A percentile compares a stretch with the other conserved stretches of the same genome.
Evolutionary conservation across 2,329 filamentous ascomycete genomes (phyloP).

Genomic region (Sphaceloma murrayae): DNA sequence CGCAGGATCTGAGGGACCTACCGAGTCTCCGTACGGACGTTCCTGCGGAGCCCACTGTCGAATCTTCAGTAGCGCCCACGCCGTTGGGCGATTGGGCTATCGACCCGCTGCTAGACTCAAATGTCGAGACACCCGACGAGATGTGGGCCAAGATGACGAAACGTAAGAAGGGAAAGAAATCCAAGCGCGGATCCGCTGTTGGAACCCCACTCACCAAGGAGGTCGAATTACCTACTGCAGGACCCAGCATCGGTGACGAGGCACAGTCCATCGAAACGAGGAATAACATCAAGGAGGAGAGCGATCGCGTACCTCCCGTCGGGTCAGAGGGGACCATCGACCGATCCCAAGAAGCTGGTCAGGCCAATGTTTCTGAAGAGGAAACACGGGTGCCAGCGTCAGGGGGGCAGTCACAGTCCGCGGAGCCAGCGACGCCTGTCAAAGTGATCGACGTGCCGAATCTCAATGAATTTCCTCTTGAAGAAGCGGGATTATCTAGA

Average conservation of each 20-base stretch:
- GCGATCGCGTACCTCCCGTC: too few relatives aligned
- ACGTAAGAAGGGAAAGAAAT: conserved; percentile 17
- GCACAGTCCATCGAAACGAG: too few relatives aligned
- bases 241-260: too few relatives aligned
- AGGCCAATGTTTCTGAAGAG: too few relatives aligned
- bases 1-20: conserved; percentile 11
- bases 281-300: too few relatives aligned
- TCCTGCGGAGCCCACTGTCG: background rate
- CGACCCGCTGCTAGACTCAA: conserved; percentile 13
- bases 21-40: conserved; percentile 1
- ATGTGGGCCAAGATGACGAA: conserved; percentile 15
- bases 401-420: too few relatives aligned
- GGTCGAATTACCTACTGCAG: background rate
- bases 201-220: conserved; percentile 6
- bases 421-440: conserved; percentile 1
- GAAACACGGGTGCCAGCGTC: too few relatives aligned
- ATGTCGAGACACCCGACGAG: conserved; percentile 12
- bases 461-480: conserved; percentile 1
- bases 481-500: conserved; percentile 10
- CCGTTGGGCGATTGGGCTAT: conserved; percentile 14
- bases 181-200: conserved; percentile 5
- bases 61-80: conserved; percentile 3
- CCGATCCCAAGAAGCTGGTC: too few relatives aligned
- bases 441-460: background rate
- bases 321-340: too few relatives aligned